These are phyloP conservation scores for Metarhizium brunneum DNA, from an alignment of 2,329 filamentous ascomycete genomes.

Conservation along the genomic window DNA sequence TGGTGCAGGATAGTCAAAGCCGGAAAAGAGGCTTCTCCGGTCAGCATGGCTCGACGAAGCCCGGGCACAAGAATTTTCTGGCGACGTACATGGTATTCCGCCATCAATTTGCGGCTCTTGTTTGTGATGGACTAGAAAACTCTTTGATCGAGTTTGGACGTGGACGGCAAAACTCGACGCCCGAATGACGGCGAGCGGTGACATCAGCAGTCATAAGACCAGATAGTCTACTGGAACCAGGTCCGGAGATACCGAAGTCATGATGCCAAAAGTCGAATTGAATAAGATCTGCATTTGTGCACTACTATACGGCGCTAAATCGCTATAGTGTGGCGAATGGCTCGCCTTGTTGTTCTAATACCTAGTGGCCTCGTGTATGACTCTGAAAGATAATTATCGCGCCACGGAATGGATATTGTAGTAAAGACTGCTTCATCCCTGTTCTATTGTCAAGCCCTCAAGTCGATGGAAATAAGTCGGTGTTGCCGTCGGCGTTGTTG, in stretches of 20 bases:
- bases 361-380: conserved; percentile 8
- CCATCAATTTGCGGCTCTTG: conserved; percentile 22
- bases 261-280: conserved; percentile 25
- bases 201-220: conserved; percentile 30
- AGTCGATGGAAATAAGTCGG: conserved; percentile 20
- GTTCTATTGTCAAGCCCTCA: conserved; percentile 9
- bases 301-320: conserved; percentile 13
- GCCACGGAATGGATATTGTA: not conserved
- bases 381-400: not conserved
- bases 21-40: conserved; percentile 29
- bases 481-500: conserved; percentile 1
- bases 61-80: not conserved
- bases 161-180: conserved; percentile 26
- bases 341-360: conserved; percentile 15
- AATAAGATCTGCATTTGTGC: conserved; percentile 32
- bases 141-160: conserved; percentile 36
- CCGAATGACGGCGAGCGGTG: conserved; percentile 29
- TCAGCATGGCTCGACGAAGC: not conserved
- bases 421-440: conserved; percentile 8
- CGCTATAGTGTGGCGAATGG: conserved; percentile 22
- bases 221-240: conserved; percentile 31
- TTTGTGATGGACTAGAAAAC: conserved; percentile 29
- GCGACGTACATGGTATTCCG: conserved; percentile 27
- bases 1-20: conserved; percentile 35
- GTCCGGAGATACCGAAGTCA: conserved; percentile 26